phyloP scores from a whole-genome alignment of 2,329 filamentous ascomycete species.

The Xylaria sp. region DNA sequence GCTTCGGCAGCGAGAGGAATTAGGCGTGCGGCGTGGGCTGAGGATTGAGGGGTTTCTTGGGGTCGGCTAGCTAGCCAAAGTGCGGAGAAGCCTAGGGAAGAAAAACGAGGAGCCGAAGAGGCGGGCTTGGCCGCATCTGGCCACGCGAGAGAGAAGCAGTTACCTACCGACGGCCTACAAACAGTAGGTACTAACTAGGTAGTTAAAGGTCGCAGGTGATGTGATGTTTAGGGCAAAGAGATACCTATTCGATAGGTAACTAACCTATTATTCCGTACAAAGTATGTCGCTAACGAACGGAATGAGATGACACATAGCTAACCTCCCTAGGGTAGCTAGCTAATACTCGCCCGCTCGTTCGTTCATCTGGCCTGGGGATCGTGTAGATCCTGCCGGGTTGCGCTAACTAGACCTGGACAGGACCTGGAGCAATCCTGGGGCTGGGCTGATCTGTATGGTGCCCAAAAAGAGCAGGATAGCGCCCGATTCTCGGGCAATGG shows the following conservation, averaged over 20 bases:
- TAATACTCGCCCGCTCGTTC: background rate
- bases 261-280: too few relatives aligned
- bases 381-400: background rate
- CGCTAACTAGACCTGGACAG: constrained; percentile 6
- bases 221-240: background rate
- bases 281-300: background rate
- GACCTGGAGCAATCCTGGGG: constrained; percentile 25
- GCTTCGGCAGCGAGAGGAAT: background rate
- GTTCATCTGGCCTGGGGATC: background rate
- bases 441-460: constrained; percentile 2
- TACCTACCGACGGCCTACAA: background rate
- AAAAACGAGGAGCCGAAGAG: constrained; percentile 19
- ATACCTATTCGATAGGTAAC: background rate
- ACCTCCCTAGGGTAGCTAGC: too few relatives aligned
- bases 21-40: background rate
- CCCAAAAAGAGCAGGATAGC: constrained; percentile 4
- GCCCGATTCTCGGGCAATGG: constrained; percentile 1
- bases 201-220: background rate
- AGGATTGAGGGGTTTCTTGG: background rate
- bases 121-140: constrained; percentile 12
- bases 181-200: background rate
- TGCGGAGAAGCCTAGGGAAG: constrained; percentile 10
- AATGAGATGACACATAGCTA: background rate
- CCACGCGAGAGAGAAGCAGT: constrained; percentile 3
- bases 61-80: constrained; percentile 4